A percentile compares a stretch with the other conserved stretches of the same genome.
phyloP scores from a whole-genome alignment of 768 basidiomycete genomes.

The Leccinum uliginosum region DNA sequence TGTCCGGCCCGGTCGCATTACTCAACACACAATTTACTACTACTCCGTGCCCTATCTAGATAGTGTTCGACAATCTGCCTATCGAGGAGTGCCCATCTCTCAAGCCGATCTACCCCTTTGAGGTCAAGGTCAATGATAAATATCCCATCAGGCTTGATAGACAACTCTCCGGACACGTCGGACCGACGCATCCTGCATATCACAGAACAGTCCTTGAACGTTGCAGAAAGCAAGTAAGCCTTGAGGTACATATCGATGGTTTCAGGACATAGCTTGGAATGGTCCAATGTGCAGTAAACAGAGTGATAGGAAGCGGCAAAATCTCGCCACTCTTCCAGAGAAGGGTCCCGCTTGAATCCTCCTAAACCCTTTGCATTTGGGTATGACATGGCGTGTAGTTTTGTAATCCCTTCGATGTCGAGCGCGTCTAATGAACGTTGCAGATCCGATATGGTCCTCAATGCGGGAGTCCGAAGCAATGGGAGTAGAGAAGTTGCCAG shows the following conservation, averaged over 20 bases:
- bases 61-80: conserved; percentile 54
- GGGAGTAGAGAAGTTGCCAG: conserved; percentile 50
- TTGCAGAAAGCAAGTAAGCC: conserved; percentile 83
- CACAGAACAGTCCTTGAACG: conserved; percentile 95
- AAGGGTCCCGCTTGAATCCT: conserved; percentile 44
- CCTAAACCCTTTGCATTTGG: conserved; percentile 22
- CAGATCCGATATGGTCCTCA: conserved; percentile 51
- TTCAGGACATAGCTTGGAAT: conserved; percentile 35
- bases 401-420: conserved; percentile 78
- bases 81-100: conserved; percentile 74
- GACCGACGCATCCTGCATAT: conserved; percentile 38
- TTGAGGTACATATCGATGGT: conserved; percentile 60
- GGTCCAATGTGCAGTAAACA: conserved; percentile 31
- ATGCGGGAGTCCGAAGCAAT: conserved; percentile 45
- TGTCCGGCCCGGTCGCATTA: background rate
- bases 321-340: conserved; percentile 56
- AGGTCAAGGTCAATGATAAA: conserved; percentile 85
- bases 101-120: conserved; percentile 63
- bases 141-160: conserved; percentile 35
- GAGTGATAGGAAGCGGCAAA: conserved; percentile 56
- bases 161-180: conserved; percentile 22
- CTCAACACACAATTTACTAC: conserved; percentile 22
- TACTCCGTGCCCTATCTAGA: conserved; percentile 10
- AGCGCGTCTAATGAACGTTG: conserved; percentile 77
- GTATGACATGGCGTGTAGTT: conserved; percentile 31